Evolutionary conservation across 345 rosid species (phyloP).

Genomic region (Ceriops zippeliana): DNA sequence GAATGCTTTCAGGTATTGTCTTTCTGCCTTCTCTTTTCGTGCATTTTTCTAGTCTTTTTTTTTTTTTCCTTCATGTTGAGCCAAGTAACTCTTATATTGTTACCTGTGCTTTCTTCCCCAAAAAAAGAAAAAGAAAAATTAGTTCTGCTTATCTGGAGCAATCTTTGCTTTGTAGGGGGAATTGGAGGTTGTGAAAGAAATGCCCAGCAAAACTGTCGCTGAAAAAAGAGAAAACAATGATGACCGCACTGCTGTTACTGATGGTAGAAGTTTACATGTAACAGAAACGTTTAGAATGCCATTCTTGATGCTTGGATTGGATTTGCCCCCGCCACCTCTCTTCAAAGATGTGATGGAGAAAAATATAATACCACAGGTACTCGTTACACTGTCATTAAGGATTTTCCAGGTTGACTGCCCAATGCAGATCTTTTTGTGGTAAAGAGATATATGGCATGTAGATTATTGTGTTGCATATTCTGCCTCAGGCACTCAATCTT

Average conservation of each 20-base stretch:
- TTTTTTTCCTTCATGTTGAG: not conserved
- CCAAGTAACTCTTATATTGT: too few relatives aligned
- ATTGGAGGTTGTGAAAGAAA: constrained; percentile 79
- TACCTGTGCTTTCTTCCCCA: too few relatives aligned
- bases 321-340: constrained; percentile 96
- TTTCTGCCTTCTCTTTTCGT: constrained; percentile 3
- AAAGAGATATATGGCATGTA: too few relatives aligned
- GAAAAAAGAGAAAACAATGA: constrained; percentile 44
- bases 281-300: constrained; percentile 78
- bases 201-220: constrained; percentile 44
- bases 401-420: not conserved
- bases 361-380: constrained; percentile 96
- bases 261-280: constrained; percentile 29
- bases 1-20: constrained; percentile 81
- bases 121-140: not conserved
- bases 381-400: not conserved
- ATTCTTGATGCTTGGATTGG: constrained; percentile 93
- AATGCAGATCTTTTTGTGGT: too few relatives aligned
- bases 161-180: constrained; percentile 54
- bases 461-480: too few relatives aligned
- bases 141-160: constrained; percentile 13
- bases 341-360: constrained; percentile 99
- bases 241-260: constrained; percentile 28
- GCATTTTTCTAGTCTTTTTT: not conserved
- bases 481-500: too few relatives aligned